Conservation (phyloP, 257 asterid species). For the Solanum piurae region DNA sequence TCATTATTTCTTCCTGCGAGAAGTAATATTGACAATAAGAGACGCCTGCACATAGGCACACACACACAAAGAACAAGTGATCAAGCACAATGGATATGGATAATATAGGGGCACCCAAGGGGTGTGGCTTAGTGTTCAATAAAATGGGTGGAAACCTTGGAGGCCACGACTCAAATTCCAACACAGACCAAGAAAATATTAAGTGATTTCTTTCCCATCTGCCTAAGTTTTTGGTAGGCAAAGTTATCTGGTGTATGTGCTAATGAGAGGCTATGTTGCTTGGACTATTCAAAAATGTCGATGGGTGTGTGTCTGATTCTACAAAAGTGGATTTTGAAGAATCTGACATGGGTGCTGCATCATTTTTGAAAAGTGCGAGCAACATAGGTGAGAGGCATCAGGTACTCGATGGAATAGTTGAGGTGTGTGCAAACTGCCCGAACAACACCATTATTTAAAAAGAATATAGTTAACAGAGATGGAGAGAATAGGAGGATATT, state of each 20-base stretch:
- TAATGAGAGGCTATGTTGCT: background rate
- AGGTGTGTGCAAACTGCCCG: background rate
- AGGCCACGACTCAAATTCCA: background rate
- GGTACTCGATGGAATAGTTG: background rate
- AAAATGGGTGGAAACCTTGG: background rate
- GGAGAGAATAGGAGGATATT: background rate
- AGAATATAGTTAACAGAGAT: background rate
- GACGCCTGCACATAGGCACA: background rate
- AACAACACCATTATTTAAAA: background rate
- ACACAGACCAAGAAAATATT: background rate
- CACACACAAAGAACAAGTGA: background rate
- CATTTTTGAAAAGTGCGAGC: background rate
- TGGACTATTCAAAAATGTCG: background rate
- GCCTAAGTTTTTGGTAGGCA: background rate
- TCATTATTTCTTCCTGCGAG: constrained; percentile 66
- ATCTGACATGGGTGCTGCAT: background rate
- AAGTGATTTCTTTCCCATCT: background rate
- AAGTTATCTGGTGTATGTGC: background rate
- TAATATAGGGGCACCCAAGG: background rate
- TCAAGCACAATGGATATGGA: background rate
- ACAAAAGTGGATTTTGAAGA: background rate
- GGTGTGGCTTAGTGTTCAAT: background rate
- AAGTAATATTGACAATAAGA: background rate
- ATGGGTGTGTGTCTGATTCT: background rate
- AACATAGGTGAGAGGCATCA: background rate